Evolutionary conservation across 139 green algal species (phyloP).

Genomic region (Pseudopediastrum boryanum): DNA sequence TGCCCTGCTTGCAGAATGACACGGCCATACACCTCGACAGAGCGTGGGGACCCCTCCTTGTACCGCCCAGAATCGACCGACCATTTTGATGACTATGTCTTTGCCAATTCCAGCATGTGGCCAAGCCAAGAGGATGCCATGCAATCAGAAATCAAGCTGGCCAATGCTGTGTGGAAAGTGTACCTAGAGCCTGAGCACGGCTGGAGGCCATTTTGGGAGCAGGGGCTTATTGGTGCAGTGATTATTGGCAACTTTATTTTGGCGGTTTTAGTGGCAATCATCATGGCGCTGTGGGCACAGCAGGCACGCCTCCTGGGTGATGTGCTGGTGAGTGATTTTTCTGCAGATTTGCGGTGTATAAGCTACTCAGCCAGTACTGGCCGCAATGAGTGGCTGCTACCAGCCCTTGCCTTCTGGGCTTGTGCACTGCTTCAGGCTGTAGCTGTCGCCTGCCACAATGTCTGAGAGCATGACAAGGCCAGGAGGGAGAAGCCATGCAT

Average conservation of each 20-base stretch:
- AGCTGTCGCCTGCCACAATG: too few relatives aligned
- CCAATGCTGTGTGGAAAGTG: slow-evolving; percentile 3
- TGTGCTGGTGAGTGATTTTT: slow-evolving; percentile 54
- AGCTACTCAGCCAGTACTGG: too few relatives aligned
- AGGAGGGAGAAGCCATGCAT: too few relatives aligned
- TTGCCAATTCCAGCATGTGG: slow-evolving; percentile 11
- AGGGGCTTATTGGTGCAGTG: slow-evolving; percentile 28
- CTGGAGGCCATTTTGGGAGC: slow-evolving; percentile 31
- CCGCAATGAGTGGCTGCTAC: too few relatives aligned
- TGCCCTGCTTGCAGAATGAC: slow-evolving; percentile 41
- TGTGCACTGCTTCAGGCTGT: too few relatives aligned
- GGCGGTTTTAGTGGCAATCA: slow-evolving; percentile 33
- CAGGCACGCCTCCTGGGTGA: slow-evolving; percentile 43
- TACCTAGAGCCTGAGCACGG: slow-evolving; percentile 30
- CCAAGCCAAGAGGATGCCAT: neutral
- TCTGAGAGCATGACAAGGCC: too few relatives aligned
- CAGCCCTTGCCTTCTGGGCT: too few relatives aligned
- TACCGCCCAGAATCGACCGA: slow-evolving; percentile 11
- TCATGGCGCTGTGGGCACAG: slow-evolving; percentile 40
- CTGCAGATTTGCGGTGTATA: too few relatives aligned
- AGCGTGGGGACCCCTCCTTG: slow-evolving; percentile 17
- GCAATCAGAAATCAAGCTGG: neutral
- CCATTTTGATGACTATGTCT: slow-evolving; percentile 18
- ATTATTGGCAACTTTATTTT: slow-evolving; percentile 41
- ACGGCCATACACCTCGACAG: slow-evolving; percentile 35